Conservation (phyloP, 2,329 filamentous ascomycete species). For the Achaetomium macrosporum region DNA sequence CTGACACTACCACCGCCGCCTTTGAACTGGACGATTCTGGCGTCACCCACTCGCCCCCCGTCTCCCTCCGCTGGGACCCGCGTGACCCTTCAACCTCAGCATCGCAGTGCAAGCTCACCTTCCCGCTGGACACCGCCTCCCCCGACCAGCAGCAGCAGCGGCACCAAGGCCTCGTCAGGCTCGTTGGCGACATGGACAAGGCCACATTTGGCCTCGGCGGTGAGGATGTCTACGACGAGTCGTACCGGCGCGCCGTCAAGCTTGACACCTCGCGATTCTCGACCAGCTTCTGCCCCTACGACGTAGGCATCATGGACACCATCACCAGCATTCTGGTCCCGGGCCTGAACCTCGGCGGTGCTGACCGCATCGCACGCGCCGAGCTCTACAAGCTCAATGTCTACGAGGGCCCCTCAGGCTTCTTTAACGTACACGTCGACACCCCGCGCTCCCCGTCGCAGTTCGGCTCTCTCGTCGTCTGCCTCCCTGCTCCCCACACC, state of each 20-base stretch:
- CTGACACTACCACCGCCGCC: background rate
- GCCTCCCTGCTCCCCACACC: constrained; percentile 34
- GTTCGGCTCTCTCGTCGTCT: constrained; percentile 50
- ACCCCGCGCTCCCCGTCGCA: constrained; percentile 44
- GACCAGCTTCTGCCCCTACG: constrained; percentile 46
- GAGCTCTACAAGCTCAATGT: constrained; percentile 53
- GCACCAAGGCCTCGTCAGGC: constrained; percentile 10
- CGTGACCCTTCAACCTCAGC: background rate
- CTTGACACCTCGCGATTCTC: constrained; percentile 43
- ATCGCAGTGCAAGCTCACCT: constrained; percentile 12
- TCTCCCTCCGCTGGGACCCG: constrained; percentile 23
- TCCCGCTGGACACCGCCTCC: constrained; percentile 10
- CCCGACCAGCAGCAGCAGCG: background rate
- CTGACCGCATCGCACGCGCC: constrained; percentile 32
- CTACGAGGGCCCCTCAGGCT: constrained; percentile 45
- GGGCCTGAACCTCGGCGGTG: constrained; percentile 24
- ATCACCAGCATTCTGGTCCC: constrained; percentile 42
- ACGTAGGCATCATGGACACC: constrained; percentile 45
- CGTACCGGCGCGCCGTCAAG: constrained; percentile 47
- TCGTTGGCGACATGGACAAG: constrained; percentile 34
- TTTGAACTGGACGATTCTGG: background rate
- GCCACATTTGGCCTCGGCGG: constrained; percentile 44
- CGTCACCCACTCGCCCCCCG: background rate
- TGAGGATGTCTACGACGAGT: constrained; percentile 44
- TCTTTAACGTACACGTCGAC: constrained; percentile 48